Percentiles rank a stretch among this genome's conserved stretches.
Evolutionary conservation across 495 filamentous ascomycete species (phyloP).

Genomic region (Aspergillus kassunensis): DNA sequence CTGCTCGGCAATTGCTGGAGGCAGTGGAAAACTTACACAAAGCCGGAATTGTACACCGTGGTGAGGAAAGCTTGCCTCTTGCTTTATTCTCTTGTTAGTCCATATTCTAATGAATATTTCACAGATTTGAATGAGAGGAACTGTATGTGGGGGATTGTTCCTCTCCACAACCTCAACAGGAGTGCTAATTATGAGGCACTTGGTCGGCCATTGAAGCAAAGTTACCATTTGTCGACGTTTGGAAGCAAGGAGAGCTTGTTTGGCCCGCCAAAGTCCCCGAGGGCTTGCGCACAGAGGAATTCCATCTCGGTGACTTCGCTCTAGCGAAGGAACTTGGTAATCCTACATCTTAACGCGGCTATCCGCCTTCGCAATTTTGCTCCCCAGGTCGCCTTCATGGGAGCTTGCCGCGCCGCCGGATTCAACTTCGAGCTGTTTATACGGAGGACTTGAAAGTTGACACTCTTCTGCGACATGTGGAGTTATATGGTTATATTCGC

Average conservation of each 20-base stretch:
- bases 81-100: background rate
- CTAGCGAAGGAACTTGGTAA: slow-evolving; percentile 28
- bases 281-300: slow-evolving; percentile 33
- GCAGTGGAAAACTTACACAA: slow-evolving; percentile 26
- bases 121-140: slow-evolving; percentile 21
- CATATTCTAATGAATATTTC: slow-evolving; percentile 7
- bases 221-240: slow-evolving; percentile 8
- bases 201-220: slow-evolving; percentile 23
- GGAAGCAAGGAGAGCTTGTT: slow-evolving; percentile 24
- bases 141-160: slow-evolving; percentile 23
- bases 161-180: slow-evolving; percentile 17
- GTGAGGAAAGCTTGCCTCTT: slow-evolving; percentile 14
- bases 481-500: slow-evolving; percentile 31
- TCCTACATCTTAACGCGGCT: slow-evolving; percentile 8
- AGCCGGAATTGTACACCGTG: slow-evolving; percentile 24
- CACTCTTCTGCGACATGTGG: slow-evolving; percentile 34
- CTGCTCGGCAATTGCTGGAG: slow-evolving; percentile 27
- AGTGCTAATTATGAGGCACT: slow-evolving; percentile 24
- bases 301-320: slow-evolving; percentile 55
- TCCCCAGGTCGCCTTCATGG: slow-evolving; percentile 28
- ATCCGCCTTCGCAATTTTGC: slow-evolving; percentile 20
- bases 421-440: too few relatives aligned
- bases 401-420: too few relatives aligned
- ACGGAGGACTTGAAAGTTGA: too few relatives aligned
- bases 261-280: slow-evolving; percentile 10